These are phyloP conservation scores for Cladosporium sp. DNA, from an alignment of 2,329 filamentous ascomycete species.

Conservation along the genomic window DNA sequence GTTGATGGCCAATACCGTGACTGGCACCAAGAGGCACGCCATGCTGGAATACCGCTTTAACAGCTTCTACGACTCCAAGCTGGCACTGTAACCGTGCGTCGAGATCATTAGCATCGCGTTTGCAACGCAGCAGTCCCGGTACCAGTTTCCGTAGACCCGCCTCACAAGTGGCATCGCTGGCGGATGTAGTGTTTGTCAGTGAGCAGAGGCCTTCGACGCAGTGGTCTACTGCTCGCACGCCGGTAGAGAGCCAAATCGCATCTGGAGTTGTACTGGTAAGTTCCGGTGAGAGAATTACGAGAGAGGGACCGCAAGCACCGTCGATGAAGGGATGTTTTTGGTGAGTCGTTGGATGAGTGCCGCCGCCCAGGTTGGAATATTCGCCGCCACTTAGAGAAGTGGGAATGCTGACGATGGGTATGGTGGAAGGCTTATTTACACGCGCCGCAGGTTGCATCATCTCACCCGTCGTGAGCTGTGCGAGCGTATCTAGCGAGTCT, in stretches of 20 bases:
- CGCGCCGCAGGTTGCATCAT: conserved; percentile 7
- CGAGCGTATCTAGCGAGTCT: conserved; percentile 11
- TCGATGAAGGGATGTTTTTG: conserved; percentile 31
- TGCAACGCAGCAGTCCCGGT: conserved; percentile 46
- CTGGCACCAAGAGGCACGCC: conserved; percentile 45
- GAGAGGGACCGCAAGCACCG: conserved; percentile 47
- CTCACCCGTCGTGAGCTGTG: conserved; percentile 21
- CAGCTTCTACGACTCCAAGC: conserved; percentile 50
- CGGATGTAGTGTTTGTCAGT: conserved; percentile 34
- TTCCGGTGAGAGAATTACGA: conserved; percentile 60
- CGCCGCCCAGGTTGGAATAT: conserved; percentile 45
- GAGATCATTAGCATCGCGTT: conserved; percentile 40
- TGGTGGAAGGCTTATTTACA: conserved; percentile 4
- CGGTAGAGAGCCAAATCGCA: conserved; percentile 60
- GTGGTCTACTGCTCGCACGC: conserved; percentile 60
- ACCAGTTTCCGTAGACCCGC: conserved; percentile 47
- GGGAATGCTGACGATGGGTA: conserved; percentile 28
- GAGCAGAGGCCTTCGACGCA: conserved; percentile 59
- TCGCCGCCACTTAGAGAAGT: conserved; percentile 30
- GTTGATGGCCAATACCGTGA: conserved; percentile 48
- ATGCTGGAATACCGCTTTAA: conserved; percentile 17
- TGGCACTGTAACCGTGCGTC: conserved; percentile 52
- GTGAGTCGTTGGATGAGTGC: conserved; percentile 35
- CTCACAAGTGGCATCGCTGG: conserved; percentile 36
- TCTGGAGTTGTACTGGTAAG: conserved; percentile 55